Base-by-base conservation (phyloP, 2,329 filamentous ascomycete genomes). In the Coleophoma cylindrospora region DNA sequence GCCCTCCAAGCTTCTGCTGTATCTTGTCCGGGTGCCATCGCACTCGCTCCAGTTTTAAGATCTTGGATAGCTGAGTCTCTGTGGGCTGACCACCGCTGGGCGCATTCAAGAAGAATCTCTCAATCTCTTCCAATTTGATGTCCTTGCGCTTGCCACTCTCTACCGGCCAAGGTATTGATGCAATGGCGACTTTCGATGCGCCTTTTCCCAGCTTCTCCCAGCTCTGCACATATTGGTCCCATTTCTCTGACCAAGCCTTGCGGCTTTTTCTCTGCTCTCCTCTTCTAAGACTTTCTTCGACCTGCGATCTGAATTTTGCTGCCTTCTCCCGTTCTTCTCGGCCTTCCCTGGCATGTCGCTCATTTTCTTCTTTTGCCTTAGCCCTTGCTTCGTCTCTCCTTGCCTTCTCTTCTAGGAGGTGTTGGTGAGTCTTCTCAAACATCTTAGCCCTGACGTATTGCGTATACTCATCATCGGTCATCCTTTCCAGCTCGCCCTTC, bases 1-100 rank as follows among this genome's bases (percentile, higher is more conserved):
- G 72, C 0, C 80, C 82, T 3, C 90, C 89, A 53, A 95, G 84
- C 48, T 84, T 81, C 70, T 96, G 94, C 73, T 96, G 90, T 50
- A 97, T 87, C 74, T 97, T 99, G 70, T 99, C 94, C 4, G 94
- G 94, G 72, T 99, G 94, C 94, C 94, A 99, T 14, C 91, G 79
- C 15, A 97, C 84, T 47, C 94, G 82, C 72, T 99, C 94, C 5
- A 82, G 73, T 68, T 95, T 96, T 47, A 97, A 74, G 5, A 78
- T 66, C 41, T 76, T 72, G 13, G 69, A 48, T 17, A 80, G 49
- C 50, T 73, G 69, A 10, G 54, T 57, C 41, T 63, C 53, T n/a
- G 54, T 58, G 22, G 63, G 58, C 38, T 63, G 50, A 41, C 64
- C 59, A 45, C 56, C 50, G 6, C 54, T 61, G 7, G 74, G 74